A percentile compares a stretch with the other conserved stretches of the same genome.
Evolutionary conservation across 2,329 filamentous ascomycete genomes (phyloP).

Genomic region (Colletotrichum plurivorum): DNA sequence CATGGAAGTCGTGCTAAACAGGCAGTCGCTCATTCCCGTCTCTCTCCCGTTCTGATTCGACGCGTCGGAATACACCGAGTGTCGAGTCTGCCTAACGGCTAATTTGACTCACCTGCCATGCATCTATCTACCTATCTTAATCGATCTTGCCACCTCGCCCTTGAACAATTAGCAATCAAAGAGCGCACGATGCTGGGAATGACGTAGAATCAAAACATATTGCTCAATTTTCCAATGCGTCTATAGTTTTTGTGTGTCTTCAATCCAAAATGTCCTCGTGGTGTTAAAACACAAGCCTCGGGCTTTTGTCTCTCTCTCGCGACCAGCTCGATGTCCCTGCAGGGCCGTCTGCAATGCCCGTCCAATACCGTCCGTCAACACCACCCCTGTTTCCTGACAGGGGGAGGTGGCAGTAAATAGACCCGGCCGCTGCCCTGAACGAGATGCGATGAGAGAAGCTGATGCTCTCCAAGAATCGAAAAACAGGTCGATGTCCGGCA

Average conservation of each 20-base stretch:
- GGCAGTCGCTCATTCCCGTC: not conserved
- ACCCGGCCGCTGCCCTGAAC: constrained; percentile 14
- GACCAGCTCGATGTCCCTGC: constrained; percentile 34
- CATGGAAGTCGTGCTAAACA: not conserved
- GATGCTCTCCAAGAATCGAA: constrained; percentile 4
- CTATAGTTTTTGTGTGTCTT: not conserved
- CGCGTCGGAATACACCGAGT: not conserved
- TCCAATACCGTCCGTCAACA: constrained; percentile 16
- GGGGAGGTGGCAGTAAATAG: constrained; percentile 4
- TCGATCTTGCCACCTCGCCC: constrained; percentile 18
- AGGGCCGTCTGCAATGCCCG: constrained; percentile 10
- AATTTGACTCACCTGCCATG: constrained; percentile 18
- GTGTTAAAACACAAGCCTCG: constrained; percentile 4
- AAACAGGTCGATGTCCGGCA: constrained; percentile 13
- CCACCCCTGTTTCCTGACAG: constrained; percentile 24
- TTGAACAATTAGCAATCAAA: too few species aligned
- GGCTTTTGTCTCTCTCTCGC: not conserved
- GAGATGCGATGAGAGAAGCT: constrained; percentile 25
- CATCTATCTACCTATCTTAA: not conserved
- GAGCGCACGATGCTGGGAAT: not conserved
- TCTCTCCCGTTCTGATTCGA: not conserved
- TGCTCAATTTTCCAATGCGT: not conserved
- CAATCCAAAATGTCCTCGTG: not conserved
- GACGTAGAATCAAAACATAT: not conserved
- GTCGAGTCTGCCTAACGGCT: constrained; percentile 30